Evolutionary conservation across 2,329 filamentous ascomycete species (phyloP).

Genomic region (Aspergillus sp.): DNA sequence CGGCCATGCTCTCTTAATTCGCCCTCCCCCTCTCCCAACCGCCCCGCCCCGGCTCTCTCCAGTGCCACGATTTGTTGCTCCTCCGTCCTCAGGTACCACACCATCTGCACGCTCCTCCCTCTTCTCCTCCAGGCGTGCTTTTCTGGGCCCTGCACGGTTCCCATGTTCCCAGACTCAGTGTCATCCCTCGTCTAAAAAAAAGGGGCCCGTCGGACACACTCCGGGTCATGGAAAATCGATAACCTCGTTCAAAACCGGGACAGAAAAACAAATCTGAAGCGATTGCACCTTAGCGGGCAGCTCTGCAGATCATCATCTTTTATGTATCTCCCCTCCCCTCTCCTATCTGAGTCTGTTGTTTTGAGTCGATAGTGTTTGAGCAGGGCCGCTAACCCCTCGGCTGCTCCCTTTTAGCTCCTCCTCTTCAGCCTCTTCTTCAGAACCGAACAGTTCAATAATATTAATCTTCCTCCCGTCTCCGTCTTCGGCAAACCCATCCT

Average conservation of each 20-base stretch:
- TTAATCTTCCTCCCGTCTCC: background rate
- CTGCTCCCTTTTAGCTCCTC: conserved; percentile 4
- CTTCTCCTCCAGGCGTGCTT: conserved; percentile 4
- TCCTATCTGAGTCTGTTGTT: background rate
- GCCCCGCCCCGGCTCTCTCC: conserved; percentile 16
- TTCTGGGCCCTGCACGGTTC: conserved; percentile 2
- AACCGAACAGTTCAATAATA: conserved; percentile 3
- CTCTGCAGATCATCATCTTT: conserved; percentile 24
- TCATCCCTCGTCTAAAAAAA: background rate
- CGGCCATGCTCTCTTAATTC: conserved; percentile 12
- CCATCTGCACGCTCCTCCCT: background rate
- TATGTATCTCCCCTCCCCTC: conserved; percentile 13
- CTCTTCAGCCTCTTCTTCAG: conserved; percentile 5
- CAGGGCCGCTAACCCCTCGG: conserved; percentile 7
- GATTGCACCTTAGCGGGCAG: background rate
- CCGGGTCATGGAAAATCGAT: background rate
- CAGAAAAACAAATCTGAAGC: background rate
- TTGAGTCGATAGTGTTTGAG: background rate
- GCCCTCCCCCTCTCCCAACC: conserved; percentile 9
- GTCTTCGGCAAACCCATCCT: background rate
- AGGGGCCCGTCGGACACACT: background rate
- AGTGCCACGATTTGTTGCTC: conserved; percentile 1
- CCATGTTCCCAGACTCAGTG: background rate
- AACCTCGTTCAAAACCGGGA: background rate
- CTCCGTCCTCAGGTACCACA: conserved; percentile 9